Base-by-base conservation (phyloP, 495 filamentous ascomycete genomes). In the Parathielavia appendiculata region DNA sequence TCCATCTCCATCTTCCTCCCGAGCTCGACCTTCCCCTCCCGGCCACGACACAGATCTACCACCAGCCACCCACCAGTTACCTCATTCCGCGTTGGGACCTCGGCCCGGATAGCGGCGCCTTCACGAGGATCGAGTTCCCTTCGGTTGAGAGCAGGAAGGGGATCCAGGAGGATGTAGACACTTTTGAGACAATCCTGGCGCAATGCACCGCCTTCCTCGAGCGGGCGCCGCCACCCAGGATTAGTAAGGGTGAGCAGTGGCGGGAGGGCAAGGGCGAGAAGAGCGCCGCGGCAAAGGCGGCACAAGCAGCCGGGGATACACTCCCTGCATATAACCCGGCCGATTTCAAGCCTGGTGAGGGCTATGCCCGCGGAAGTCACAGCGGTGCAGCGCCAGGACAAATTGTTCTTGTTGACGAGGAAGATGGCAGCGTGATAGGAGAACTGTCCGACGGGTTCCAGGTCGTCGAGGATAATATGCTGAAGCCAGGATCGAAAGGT, bases 191-290 rank as follows among this genome's bases (percentile, higher is more conserved):
- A 4, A 97, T 97, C 54, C 79, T 97, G 40, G 91, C 91, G 30
- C 91, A 97, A 73, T 97, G 91, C 69, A 97, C 91, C 13, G 91
- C 91, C 0, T 97, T 97, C 70, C 79, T 92, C 10, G 91, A 96
- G 66, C 83, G 89, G 38, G 84, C 87, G 7, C 75, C 84, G 22
- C 77, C 83, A 4, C 81, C 87, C 3, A 79, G 76, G 57, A 54
- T 51, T 11, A 16, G 49, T 9, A 48, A 40, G 17, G 20, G 40
- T 7, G 43, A 50, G n/a, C 10, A 32, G 26, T 51, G 57, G 51
- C 58, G 54, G 47, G 58, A 62, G 32, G 58, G 67, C 26, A 72
- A 69, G 53, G 62, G 61, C 39, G 62, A 62, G 55, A 75, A 77
- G 30, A 39, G 44, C 20, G 19, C 14, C 5, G 50, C 35, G 9